These are phyloP conservation scores for Ceratocystis colombiana DNA, from an alignment of 2,329 filamentous ascomycete species.

Conservation along the genomic window DNA sequence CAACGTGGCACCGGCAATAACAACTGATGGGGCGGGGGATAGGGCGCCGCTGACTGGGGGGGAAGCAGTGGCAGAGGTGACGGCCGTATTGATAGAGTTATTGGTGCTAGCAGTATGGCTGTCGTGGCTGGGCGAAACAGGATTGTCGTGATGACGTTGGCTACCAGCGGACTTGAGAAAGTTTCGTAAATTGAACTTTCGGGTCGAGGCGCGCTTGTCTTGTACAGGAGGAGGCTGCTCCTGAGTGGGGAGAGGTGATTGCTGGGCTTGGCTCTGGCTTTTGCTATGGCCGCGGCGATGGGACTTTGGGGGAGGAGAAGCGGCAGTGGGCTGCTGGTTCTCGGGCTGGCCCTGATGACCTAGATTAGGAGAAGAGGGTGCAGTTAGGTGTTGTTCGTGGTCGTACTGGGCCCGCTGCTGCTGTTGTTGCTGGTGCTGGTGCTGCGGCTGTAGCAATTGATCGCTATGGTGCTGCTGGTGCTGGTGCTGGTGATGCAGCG, in stretches of 20 bases:
- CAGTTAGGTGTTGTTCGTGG: neutral
- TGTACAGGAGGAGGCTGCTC: slow-evolving; percentile 11
- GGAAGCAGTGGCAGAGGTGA: slow-evolving; percentile 17
- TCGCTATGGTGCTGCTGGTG: slow-evolving; percentile 27
- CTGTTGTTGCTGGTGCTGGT: slow-evolving; percentile 27
- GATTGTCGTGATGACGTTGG: slow-evolving; percentile 22
- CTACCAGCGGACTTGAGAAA: slow-evolving; percentile 20
- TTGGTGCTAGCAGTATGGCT: slow-evolving; percentile 6
- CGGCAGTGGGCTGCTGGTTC: neutral
- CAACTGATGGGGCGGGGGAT: slow-evolving; percentile 28
- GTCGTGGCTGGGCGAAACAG: slow-evolving; percentile 12
- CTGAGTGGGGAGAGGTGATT: slow-evolving; percentile 8
- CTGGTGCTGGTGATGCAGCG: slow-evolving; percentile 24
- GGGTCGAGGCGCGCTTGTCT: slow-evolving; percentile 19
- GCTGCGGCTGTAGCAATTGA: slow-evolving; percentile 26
- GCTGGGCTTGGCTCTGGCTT: neutral
- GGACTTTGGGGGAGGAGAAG: neutral
- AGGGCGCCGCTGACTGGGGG: slow-evolving; percentile 27
- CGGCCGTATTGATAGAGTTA: slow-evolving; percentile 22
- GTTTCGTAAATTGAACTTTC: slow-evolving; percentile 19
- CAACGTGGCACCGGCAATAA: slow-evolving; percentile 8
- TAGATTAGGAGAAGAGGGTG: neutral
- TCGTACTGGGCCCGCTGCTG: slow-evolving; percentile 24
- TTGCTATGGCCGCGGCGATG: slow-evolving; percentile 1
- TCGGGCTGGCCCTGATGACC: neutral